These are phyloP conservation scores for Erodium trifolium DNA, from an alignment of 441 rosid genomes.

Conservation along the genomic window DNA sequence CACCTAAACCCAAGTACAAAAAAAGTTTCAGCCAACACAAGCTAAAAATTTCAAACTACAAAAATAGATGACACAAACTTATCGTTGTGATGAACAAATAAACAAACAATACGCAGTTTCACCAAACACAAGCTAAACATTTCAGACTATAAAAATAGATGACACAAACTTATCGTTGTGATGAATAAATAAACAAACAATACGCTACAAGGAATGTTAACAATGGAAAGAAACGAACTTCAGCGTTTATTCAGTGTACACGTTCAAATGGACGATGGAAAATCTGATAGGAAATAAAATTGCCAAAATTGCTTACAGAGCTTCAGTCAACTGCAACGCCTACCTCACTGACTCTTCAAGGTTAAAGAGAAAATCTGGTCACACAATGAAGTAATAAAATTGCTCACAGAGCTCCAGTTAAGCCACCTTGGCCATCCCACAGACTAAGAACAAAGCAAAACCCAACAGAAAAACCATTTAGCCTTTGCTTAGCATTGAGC, in stretches of 20 bases:
- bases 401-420: not conserved
- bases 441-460: constrained; percentile 8
- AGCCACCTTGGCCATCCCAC: not conserved
- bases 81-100: not conserved
- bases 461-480: not conserved
- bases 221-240: not conserved
- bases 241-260: constrained; percentile 12
- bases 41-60: not conserved
- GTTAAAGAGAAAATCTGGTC: not conserved
- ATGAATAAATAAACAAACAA: not conserved
- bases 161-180: not conserved
- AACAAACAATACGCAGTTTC: not conserved
- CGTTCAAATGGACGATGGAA: not conserved
- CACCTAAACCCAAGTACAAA: not conserved
- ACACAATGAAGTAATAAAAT: constrained; percentile 7
- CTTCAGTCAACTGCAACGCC: not conserved
- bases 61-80: not conserved
- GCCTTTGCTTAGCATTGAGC: constrained; percentile 37
- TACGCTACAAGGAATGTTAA: constrained; percentile 12
- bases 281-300: not conserved
- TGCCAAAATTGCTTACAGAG: constrained; percentile 14
- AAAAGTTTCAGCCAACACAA: not conserved
- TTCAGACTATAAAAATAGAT: not conserved
- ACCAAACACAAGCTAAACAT: not conserved
- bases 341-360: not conserved